Evolutionary conservation across 1,284 basidiomycete genomes (phyloP).

Genomic region (Cutaneotrichosporon dermatis): DNA sequence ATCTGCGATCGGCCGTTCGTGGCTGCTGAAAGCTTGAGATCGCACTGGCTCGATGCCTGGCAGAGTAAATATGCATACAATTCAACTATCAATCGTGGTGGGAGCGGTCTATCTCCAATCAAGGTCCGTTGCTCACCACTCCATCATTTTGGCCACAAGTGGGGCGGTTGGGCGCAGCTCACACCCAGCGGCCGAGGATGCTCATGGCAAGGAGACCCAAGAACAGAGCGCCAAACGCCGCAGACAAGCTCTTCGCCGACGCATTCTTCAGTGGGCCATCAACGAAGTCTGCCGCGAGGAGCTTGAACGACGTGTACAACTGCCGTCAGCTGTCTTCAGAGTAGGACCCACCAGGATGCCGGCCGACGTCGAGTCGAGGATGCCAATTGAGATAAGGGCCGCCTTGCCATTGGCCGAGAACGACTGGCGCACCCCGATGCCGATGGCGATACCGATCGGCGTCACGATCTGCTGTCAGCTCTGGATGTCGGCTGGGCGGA

Average conservation of each 20-base stretch:
- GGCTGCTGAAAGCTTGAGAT: no score
- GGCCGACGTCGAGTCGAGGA: constrained; percentile 64
- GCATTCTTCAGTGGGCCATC: constrained; percentile 25
- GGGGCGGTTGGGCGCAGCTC: neutral
- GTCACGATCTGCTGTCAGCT: constrained; percentile 15
- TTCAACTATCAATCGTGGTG: no score
- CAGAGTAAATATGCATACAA: no score
- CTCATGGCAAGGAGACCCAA: constrained; percentile 38
- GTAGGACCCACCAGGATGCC: constrained; percentile 61
- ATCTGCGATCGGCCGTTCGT: no score
- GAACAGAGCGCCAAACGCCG: constrained; percentile 23
- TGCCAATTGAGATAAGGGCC: constrained; percentile 33
- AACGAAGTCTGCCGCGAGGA: constrained; percentile 29
- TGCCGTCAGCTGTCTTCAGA: neutral
- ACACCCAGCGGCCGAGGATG: constrained; percentile 45
- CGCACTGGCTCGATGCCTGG: no score
- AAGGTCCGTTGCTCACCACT: no score
- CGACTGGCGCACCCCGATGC: constrained; percentile 30
- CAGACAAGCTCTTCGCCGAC: constrained; percentile 17
- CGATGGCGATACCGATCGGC: constrained; percentile 30
- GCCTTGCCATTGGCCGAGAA: constrained; percentile 36
- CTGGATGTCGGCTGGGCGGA: neutral
- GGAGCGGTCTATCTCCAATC: no score
- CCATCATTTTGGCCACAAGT: no score
- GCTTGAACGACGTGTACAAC: constrained; percentile 34